Percentiles rank a stretch among this genome's conserved stretches.
phyloP scores from a whole-genome alignment of 768 basidiomycete genomes.

The Neoboletus magnificus region DNA sequence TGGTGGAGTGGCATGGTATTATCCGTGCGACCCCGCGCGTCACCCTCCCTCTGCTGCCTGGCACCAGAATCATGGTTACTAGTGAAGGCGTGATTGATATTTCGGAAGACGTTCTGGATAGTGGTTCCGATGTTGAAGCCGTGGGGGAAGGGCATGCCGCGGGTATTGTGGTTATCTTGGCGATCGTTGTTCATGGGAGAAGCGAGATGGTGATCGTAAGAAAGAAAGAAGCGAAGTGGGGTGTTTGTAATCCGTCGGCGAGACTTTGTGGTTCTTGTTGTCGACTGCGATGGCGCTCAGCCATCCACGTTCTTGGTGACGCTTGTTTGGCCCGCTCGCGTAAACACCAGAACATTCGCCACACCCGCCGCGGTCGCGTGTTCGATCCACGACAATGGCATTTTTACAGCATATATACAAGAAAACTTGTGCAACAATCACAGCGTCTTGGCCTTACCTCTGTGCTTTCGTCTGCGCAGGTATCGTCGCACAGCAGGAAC shows the following conservation, averaged over 20 bases:
- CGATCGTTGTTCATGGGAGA: constrained; percentile 19
- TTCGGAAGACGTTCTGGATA: constrained; percentile 29
- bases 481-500: constrained; percentile 55
- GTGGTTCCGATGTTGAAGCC: constrained; percentile 26
- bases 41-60: background rate
- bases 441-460: constrained; percentile 30
- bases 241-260: constrained; percentile 7
- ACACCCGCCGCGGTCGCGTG: background rate
- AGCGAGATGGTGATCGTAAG: constrained; percentile 15
- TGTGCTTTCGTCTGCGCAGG: constrained; percentile 36
- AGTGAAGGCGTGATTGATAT: constrained; percentile 31
- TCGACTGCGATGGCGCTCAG: background rate
- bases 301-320: constrained; percentile 7
- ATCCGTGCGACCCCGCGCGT: background rate
- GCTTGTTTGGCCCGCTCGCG: constrained; percentile 22
- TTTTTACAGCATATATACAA: constrained; percentile 4
- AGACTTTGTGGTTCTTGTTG: background rate
- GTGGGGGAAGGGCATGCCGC: constrained; percentile 12
- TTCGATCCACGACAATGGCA: constrained; percentile 13
- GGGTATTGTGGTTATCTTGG: constrained; percentile 3
- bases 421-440: constrained; percentile 13
- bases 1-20: constrained; percentile 3
- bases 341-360: constrained; percentile 34
- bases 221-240: constrained; percentile 11
- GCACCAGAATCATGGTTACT: background rate